A percentile compares a stretch with the other conserved stretches of the same genome.
Evolutionary conservation across 1,139 yeast species (phyloP).

Genomic region (Candida smagusa): DNA sequence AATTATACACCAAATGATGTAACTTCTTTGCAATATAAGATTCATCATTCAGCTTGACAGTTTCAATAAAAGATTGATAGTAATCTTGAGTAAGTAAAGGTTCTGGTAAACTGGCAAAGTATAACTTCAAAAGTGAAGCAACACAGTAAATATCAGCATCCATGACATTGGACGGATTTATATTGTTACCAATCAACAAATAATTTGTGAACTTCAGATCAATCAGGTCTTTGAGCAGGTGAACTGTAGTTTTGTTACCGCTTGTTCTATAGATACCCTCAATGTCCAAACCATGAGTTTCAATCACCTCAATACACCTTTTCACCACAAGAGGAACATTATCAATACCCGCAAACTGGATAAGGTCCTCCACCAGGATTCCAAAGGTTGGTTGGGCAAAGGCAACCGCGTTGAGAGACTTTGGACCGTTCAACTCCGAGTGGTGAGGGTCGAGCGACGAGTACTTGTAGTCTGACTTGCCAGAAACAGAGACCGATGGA

Average conservation of each 20-base stretch:
- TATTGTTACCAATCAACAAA: slow-evolving; percentile 40
- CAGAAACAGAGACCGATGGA: too few species aligned
- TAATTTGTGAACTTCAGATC: slow-evolving; percentile 75
- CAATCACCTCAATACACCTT: slow-evolving; percentile 84
- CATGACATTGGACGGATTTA: slow-evolving; percentile 42
- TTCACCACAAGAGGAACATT: slow-evolving; percentile 90
- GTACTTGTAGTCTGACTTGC: slow-evolving; percentile 6
- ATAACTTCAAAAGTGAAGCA: slow-evolving; percentile 67
- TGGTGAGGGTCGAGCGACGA: slow-evolving; percentile 39
- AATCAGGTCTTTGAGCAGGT: slow-evolving; percentile 66
- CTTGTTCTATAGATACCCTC: slow-evolving; percentile 90
- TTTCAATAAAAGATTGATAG: slow-evolving; percentile 60
- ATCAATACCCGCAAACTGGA: slow-evolving; percentile 77
- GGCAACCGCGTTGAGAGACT: slow-evolving; percentile 26
- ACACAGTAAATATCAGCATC: slow-evolving; percentile 75
- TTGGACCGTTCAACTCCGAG: slow-evolving; percentile 40
- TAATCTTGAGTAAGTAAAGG: slow-evolving; percentile 61
- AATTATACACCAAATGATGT: slow-evolving; percentile 81
- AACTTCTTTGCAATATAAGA: slow-evolving; percentile 65
- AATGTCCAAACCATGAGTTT: slow-evolving; percentile 73
- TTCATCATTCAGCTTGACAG: slow-evolving; percentile 58
- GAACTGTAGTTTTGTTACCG: slow-evolving; percentile 74
- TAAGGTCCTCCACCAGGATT: slow-evolving; percentile 67
- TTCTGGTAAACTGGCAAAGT: slow-evolving; percentile 68
- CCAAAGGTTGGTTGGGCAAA: slow-evolving; percentile 68